Evolutionary conservation across 1,139 yeast genomes (phyloP).

Genomic region (Taiozyma sp.): DNA sequence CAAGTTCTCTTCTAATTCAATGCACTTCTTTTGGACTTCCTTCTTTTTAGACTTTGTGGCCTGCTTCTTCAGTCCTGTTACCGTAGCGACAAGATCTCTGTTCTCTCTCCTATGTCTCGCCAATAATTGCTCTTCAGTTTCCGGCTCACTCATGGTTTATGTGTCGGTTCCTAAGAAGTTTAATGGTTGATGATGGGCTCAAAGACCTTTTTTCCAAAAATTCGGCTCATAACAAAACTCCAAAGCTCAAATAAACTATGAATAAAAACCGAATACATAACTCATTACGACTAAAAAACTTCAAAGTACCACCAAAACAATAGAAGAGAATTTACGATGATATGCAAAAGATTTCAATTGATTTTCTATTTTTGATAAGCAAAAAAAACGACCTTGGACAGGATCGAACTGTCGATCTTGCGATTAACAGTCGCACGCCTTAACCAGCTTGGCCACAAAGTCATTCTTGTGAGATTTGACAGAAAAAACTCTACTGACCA

Average conservation of each 20-base stretch:
- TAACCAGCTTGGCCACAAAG: constrained; percentile 28
- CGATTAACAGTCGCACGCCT: constrained; percentile 28
- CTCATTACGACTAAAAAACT: not conserved
- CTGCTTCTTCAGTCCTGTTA: constrained; percentile 76
- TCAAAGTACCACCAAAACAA: not conserved
- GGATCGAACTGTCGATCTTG: constrained; percentile 28
- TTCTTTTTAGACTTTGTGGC: constrained; percentile 77
- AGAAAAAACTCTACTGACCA: too few species aligned
- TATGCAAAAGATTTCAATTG: too few species aligned
- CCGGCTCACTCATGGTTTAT: constrained; percentile 17
- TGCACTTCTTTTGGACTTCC: constrained; percentile 48
- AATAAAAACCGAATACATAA: too few species aligned
- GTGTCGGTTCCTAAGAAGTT: not conserved
- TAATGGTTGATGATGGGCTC: not conserved
- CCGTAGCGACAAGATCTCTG: constrained; percentile 57
- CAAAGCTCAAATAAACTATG: not conserved
- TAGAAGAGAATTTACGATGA: too few species aligned
- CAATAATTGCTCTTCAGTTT: constrained; percentile 46
- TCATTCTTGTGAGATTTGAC: constrained; percentile 12
- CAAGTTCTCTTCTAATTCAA: constrained; percentile 51
- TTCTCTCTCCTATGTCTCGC: constrained; percentile 65
- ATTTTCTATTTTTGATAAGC: not conserved
- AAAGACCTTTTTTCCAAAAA: not conserved
- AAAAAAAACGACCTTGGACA: constrained; percentile 24
- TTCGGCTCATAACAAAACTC: not conserved